Percentiles rank a stretch among this genome's conserved stretches.
These are phyloP conservation scores for Jimgerdemannia lactiflua DNA, from an alignment of 192 early-diverging fungal species.

Conservation along the genomic window DNA sequence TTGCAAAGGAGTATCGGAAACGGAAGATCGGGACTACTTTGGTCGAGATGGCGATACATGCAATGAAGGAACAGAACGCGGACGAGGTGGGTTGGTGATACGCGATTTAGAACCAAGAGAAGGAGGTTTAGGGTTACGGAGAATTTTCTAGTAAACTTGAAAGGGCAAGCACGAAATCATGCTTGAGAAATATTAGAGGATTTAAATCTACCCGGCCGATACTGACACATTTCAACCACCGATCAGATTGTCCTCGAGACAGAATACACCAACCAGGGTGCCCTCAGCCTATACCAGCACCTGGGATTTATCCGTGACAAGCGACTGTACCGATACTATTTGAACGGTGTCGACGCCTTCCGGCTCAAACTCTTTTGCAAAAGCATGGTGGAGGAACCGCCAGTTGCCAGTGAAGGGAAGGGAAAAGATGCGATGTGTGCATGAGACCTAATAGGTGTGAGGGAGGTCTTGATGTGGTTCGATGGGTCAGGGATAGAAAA, in stretches of 20 bases:
- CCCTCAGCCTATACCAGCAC: constrained; percentile 82
- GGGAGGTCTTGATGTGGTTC: too few species aligned
- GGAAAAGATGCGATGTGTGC: neutral
- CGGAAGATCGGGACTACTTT: constrained; percentile 75
- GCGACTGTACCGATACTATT: constrained; percentile 85
- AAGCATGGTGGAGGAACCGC: constrained; percentile 17
- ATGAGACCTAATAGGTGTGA: too few species aligned
- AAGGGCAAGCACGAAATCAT: neutral
- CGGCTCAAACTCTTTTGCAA: constrained; percentile 71
- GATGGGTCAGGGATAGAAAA: too few species aligned
- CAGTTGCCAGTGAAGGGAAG: neutral
- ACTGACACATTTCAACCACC: too few species aligned
- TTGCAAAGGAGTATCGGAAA: constrained; percentile 77
- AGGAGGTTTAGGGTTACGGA: neutral
- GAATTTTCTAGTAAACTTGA: neutral
- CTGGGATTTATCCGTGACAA: constrained; percentile 96
- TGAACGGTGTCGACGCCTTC: constrained; percentile 92
- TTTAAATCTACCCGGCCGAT: too few species aligned
- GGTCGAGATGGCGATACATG: constrained; percentile 66
- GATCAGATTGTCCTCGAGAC: constrained; percentile 82
- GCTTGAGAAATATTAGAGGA: neutral
- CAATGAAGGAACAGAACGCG: constrained; percentile 72
- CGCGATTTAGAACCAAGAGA: neutral
- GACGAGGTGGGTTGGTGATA: constrained; percentile 65
- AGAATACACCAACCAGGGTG: constrained; percentile 81